Evolutionary conservation across 176 grass and related monocot species (phyloP), one percentile per base, ranked within the genome.

Genomic region (Triticum turgidum): DNA sequence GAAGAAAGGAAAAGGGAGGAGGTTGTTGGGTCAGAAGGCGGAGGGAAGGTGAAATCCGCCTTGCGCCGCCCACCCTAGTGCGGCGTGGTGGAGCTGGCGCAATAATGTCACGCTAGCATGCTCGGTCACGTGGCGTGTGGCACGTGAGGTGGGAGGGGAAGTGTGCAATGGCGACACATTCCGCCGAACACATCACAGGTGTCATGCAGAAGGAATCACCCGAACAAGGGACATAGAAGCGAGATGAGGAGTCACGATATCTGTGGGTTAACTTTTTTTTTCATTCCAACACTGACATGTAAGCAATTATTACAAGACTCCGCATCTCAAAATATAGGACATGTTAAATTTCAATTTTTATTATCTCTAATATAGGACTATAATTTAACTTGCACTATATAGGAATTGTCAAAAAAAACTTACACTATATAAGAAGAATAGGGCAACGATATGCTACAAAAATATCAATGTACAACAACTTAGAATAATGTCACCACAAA

Each of bases 161-260:
- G 54, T 2, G 15, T 62, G 49, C 84, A 91, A 42, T 25, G 72
- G 76, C 83, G 80, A 24, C 62, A 61, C 92, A 47, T 94, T 82
- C 75, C 71, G 72, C 62, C 88, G 64, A 90, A 41, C 54, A 39
- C 32, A 64, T 58, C 17, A 73, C 65, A 80, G 17, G 42, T 4
- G 21, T 76, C 72, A 27, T 51, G 24, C 14, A 44, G 3, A 13
- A 21, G 79, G 13, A 69, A 54, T 54, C 22, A 34, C 4, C 21
- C 21, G 10, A 17, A 15, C 49, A 5, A 73, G 12, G 41, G 41
- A 27, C 22, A 24, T 13, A 29, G 44, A 51, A 4, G 24, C 7
- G 24, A 49, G 41, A 15, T 5, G 51, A 17, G 14, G 72, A 76
- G 24, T 76, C 24, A 24, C 14, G 7, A 10, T 59, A 59, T 59